phyloP scores from a whole-genome alignment of 2,329 filamentous ascomycete genomes.

The Verticillium albo-atrum region DNA sequence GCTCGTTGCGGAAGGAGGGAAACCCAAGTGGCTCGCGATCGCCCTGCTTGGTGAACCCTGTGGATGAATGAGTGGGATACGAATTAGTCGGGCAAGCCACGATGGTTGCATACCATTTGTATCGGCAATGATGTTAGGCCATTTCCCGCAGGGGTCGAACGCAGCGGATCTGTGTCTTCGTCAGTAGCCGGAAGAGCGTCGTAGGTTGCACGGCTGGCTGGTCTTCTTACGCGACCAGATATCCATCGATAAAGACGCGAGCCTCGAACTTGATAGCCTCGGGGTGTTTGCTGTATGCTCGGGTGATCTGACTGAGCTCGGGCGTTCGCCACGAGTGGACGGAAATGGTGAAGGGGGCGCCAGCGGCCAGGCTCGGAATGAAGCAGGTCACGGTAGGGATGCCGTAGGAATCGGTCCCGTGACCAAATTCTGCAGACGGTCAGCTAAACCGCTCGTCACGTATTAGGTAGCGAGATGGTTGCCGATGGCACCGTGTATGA shows the following conservation, averaged over 20 bases:
- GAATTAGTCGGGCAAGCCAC: too few species aligned
- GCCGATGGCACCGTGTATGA: not conserved
- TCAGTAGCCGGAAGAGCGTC: too few species aligned
- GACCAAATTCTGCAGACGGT: constrained; percentile 44
- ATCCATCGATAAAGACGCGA: constrained; percentile 65
- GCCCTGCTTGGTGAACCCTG: constrained; percentile 51
- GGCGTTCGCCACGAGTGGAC: constrained; percentile 70
- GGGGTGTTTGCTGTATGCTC: constrained; percentile 49
- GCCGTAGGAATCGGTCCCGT: constrained; percentile 40
- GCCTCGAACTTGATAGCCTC: constrained; percentile 60
- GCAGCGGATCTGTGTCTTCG: constrained; percentile 43
- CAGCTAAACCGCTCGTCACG: not conserved
- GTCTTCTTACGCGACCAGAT: constrained; percentile 52
- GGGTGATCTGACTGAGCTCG: constrained; percentile 52
- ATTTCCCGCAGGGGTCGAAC: constrained; percentile 44
- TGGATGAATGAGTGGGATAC: too few species aligned
- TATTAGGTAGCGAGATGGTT: too few species aligned
- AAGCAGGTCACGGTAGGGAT: constrained; percentile 70
- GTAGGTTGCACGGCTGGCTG: not conserved
- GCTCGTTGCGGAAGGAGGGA: constrained; percentile 64
- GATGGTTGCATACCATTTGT: constrained; percentile 30
- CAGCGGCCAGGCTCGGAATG: constrained; percentile 57
- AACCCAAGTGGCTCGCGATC: constrained; percentile 63
- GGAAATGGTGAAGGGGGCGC: constrained; percentile 64
- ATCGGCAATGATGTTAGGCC: constrained; percentile 45